phyloP scores from a whole-genome alignment of 2,329 filamentous ascomycete species.

The Sarocladiaceae sp. region DNA sequence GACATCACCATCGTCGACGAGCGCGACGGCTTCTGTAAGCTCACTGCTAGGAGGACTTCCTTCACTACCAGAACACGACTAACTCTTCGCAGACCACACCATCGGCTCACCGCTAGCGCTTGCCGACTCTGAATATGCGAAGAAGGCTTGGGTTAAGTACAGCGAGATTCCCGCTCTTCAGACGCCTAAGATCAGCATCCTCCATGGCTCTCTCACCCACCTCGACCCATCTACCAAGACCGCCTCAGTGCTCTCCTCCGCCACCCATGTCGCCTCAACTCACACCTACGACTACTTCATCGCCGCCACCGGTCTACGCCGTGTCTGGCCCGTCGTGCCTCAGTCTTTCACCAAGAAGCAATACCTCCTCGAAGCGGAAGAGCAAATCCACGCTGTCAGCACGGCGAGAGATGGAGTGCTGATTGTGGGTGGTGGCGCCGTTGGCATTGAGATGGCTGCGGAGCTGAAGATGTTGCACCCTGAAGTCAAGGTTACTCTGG shows the following conservation, averaged over 20 bases:
- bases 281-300: constrained; percentile 72
- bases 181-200: constrained; percentile 54
- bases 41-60: too few species aligned
- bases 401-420: constrained; percentile 56
- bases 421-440: constrained; percentile 72
- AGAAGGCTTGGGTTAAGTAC: constrained; percentile 68
- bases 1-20: constrained; percentile 74
- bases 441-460: constrained; percentile 77
- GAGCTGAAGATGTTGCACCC: constrained; percentile 70
- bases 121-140: constrained; percentile 57
- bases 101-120: constrained; percentile 74
- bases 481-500: constrained; percentile 61
- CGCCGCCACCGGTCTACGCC: constrained; percentile 63
- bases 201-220: constrained; percentile 60
- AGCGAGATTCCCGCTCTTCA: constrained; percentile 63
- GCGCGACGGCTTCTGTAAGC: constrained; percentile 79
- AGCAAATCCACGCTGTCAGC: constrained; percentile 53
- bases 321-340: constrained; percentile 70
- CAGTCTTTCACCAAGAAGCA: constrained; percentile 57
- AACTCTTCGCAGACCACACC: constrained; percentile 56
- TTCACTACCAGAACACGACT: not conserved
- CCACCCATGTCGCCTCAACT: constrained; percentile 36
- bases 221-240: constrained; percentile 58
- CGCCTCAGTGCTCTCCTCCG: constrained; percentile 49
- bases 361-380: constrained; percentile 58